Evolutionary conservation across 2,329 filamentous ascomycete species (phyloP), one percentile per base, ranked within the genome.

Genomic region (Endocalyx cinctus): DNA sequence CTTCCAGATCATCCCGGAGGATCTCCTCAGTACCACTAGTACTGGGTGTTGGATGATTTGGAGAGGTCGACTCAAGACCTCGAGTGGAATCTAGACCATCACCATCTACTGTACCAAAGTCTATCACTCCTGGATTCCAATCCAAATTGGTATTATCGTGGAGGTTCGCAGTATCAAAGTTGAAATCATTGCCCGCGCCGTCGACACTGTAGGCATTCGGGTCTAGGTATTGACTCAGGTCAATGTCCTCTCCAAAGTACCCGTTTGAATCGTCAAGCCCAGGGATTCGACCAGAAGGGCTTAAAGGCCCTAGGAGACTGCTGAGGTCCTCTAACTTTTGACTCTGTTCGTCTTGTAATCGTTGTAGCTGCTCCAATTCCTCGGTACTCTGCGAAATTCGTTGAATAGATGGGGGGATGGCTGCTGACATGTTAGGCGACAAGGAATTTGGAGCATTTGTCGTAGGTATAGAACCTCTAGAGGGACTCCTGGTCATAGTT

Each of bases 261-360:
- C 40, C 37, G 19, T 50, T 52, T 10, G 61, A 58, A 3, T 72
- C 69, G 17, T 66, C 66, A 2, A 92, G 58, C 5, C 85, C 85
- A 2, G 87, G 84, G 22, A 94, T 85, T 12, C 76, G 74, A 5
- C 87, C 87, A 1, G 78, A 85, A 0, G 88, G 88, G 50, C 82
- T 89, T 10, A 94, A 70, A 0, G 88, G 88, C 6, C 84, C 81
- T 6, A 96, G 71, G 12, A 87, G 66, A 35, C 77, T 79, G 32
- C 79, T 79, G 8, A 96, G 69, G 37, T 85, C 79, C 41, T 85
- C 77, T 2, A 96, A 83, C 30, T 84, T 83, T 29, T 73, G 73
- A 39, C 84, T 80, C 51, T 95, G 88, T 39, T 90, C 80, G 16
- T 78, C 76, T 53, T 94, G 86, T 50, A 95, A 69, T 27, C 81